These are phyloP conservation scores for Schizosaccharomyces lindneri DNA, from an alignment of 805 yeast genomes.

Conservation along the genomic window DNA sequence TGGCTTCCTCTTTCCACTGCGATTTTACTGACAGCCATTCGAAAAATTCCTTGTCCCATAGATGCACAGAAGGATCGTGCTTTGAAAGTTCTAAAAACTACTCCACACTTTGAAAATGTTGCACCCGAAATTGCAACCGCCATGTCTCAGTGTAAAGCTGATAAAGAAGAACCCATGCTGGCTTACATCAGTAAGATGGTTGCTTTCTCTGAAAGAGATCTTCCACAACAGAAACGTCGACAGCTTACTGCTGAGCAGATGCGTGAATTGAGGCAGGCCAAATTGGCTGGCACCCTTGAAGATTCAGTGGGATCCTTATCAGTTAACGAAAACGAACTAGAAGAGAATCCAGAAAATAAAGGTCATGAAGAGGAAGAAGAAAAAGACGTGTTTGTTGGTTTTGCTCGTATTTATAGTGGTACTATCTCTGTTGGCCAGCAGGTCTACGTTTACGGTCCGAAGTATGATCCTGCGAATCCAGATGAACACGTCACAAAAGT, in stretches of 20 bases:
- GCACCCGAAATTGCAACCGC: constrained; percentile 26
- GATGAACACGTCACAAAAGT: constrained; percentile 31
- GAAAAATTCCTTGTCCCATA: constrained; percentile 61
- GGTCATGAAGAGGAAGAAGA: constrained; percentile 13
- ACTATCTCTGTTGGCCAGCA: constrained; percentile 50
- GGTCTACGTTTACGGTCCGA: constrained; percentile 61
- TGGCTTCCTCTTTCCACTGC: constrained; percentile 90
- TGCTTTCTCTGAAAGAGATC: constrained; percentile 57
- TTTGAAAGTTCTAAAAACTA: constrained; percentile 35
- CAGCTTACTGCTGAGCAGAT: constrained; percentile 26
- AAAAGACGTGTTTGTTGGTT: constrained; percentile 56
- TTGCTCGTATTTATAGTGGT: constrained; percentile 77
- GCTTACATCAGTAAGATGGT: constrained; percentile 80
- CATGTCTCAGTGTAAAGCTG: constrained; percentile 41
- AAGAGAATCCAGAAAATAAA: constrained; percentile 20
- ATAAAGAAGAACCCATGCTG: constrained; percentile 26
- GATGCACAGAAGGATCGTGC: constrained; percentile 51
- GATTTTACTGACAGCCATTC: constrained; percentile 58
- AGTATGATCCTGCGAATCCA: constrained; percentile 45
- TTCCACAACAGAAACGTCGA: constrained; percentile 28
- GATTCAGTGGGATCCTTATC: constrained; percentile 16
- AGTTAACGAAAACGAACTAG: constrained; percentile 18
- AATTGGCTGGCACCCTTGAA: constrained; percentile 5
- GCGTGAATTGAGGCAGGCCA: constrained; percentile 28
- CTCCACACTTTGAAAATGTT: constrained; percentile 22